Base-by-base conservation (phyloP, 768 basidiomycete species). In the Xerocomus spinulosus region DNA sequence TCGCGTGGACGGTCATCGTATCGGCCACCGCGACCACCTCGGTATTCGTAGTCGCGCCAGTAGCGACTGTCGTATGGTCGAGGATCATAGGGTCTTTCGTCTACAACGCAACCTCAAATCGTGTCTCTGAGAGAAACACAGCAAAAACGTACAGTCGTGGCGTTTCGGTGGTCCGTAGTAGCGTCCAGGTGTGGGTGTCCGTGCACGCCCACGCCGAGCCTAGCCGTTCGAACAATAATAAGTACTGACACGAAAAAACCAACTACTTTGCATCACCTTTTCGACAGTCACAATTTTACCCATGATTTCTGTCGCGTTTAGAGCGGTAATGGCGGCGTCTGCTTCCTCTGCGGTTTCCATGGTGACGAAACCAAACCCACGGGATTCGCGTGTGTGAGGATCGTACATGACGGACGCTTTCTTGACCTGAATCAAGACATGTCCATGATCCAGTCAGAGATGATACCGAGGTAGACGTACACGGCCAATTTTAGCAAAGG, bases 131-230 rank as follows among this genome's bases (percentile, higher is more conserved):
- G 30, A 10, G 9, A 50, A 42, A 46, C 21, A 49, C 18, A 42
- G 21, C n/a, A 14, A 5, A 42, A 25, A 67, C 78, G 49, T 57
- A 84, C 85, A 66, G 52, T 85, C 83, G 50, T 73, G 70, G 32
- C 88, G 78, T 71, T 94, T 92, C 36, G 92, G 90, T 39, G 92
- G 91, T 0, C 92, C 94, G 53, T 89, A 91, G 78, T 99, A 99
- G 44, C 87, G 73, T 23, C 95, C 95, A 3, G 95, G 95, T 6
- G 95, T 99, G 3, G 95, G 88, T 12, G 92, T 89, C 54, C 92
- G 77, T 15, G 91, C 92, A 52, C 92, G 85, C 47, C 87, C 92
- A 55, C 91, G 85, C 42, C 91, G 87, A 54, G 92, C 92, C 90
- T 91, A 34, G 21, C 46, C 18, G n/a, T 50, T 48, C 7, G 21